Evolutionary conservation across 495 filamentous ascomycete species (phyloP).

Genomic region (Hyaloscypha variabilis): DNA sequence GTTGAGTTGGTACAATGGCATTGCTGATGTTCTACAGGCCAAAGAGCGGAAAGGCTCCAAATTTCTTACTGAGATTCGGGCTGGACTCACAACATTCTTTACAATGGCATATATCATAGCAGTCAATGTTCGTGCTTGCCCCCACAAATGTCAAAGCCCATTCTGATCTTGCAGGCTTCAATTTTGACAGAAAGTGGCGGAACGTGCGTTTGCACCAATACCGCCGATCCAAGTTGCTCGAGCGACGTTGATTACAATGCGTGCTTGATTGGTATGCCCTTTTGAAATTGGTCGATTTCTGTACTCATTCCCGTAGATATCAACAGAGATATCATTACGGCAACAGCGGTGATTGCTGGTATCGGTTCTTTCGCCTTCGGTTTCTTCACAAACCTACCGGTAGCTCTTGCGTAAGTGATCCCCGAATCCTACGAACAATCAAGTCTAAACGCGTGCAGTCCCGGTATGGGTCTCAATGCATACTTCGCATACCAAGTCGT

Average conservation of each 20-base stretch:
- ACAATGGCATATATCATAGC: constrained; percentile 84
- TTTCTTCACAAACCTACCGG: constrained; percentile 56
- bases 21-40: constrained; percentile 20
- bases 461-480: constrained; percentile 83
- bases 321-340: constrained; percentile 76
- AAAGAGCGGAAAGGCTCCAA: constrained; percentile 63
- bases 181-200: constrained; percentile 67
- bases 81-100: constrained; percentile 82
- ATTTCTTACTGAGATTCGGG: constrained; percentile 77
- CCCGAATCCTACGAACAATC: not conserved
- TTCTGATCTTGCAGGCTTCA: constrained; percentile 38
- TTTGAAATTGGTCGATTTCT: not conserved
- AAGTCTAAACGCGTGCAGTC: constrained; percentile 42
- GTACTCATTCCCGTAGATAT: constrained; percentile 45
- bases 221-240: constrained; percentile 50
- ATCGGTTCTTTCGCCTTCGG: constrained; percentile 52
- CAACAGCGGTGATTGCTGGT: constrained; percentile 72
- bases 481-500: constrained; percentile 90
- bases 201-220: constrained; percentile 65
- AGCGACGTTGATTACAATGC: constrained; percentile 57
- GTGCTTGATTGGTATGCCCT: constrained; percentile 47
- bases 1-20: not conserved
- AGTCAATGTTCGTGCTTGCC: constrained; percentile 43
- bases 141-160: not conserved
- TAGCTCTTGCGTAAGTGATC: constrained; percentile 60